These are phyloP conservation scores for Sextonia rubra DNA, from an alignment of 164 flowering plant genomes.

Conservation along the genomic window DNA sequence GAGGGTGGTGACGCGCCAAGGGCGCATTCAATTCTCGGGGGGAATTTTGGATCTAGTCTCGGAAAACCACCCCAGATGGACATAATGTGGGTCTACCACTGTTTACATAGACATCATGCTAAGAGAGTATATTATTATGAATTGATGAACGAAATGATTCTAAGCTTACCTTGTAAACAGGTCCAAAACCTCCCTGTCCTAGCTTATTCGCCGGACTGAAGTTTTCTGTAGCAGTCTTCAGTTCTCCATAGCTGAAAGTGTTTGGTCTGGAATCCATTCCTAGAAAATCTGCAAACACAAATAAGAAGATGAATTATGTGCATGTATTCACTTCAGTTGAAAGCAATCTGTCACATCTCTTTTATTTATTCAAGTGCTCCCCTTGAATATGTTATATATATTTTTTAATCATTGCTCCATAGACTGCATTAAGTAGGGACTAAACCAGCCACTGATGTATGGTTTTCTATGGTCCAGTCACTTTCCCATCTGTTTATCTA, in stretches of 20 bases:
- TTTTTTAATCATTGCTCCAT: not conserved
- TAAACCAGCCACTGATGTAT: not conserved
- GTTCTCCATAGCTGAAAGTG: slow-evolving; percentile 62
- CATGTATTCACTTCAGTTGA: not conserved
- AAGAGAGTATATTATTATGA: too few species aligned
- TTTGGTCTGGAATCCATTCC: slow-evolving; percentile 57
- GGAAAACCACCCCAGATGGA: too few species aligned
- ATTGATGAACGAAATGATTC: not conserved
- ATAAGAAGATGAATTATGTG: not conserved
- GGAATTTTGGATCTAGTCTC: too few species aligned
- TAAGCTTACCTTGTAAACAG: slow-evolving; percentile 61
- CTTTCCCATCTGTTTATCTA: not conserved
- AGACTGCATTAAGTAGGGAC: not conserved
- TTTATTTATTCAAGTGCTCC: not conserved
- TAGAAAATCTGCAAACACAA: slow-evolving; percentile 43
- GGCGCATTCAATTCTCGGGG: too few species aligned
- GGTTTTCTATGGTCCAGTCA: not conserved
- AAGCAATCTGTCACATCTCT: not conserved
- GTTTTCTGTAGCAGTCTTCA: slow-evolving; percentile 63
- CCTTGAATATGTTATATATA: not conserved
- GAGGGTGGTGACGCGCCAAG: too few species aligned
- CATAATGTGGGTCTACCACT: too few species aligned
- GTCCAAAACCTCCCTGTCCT: slow-evolving; percentile 92
- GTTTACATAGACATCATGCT: too few species aligned
- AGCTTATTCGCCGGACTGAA: slow-evolving; percentile 66